These are phyloP conservation scores for Thymus mandschuricus DNA, from an alignment of 257 asterid genomes.

Conservation along the genomic window DNA sequence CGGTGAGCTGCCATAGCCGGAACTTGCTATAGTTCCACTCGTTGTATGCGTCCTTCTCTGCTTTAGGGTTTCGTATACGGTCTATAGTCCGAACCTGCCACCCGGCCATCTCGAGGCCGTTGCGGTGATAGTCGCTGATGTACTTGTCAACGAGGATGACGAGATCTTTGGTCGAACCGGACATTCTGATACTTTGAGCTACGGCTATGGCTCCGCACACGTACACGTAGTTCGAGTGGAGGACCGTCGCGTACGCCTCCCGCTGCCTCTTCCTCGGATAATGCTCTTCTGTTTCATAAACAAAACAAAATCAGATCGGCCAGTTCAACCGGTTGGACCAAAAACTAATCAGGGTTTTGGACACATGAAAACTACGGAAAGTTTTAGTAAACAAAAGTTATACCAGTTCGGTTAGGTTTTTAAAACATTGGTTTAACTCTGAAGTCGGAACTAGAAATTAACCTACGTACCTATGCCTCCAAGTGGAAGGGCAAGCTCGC, in stretches of 20 bases:
- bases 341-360: too few relatives aligned
- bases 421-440: too few relatives aligned
- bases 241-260: background rate
- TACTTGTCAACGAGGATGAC: background rate
- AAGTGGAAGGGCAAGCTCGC: background rate
- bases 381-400: too few relatives aligned
- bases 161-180: background rate
- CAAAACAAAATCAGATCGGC: too few relatives aligned
- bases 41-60: background rate
- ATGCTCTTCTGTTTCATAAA: background rate
- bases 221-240: background rate
- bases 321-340: too few relatives aligned
- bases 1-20: constrained; percentile 86
- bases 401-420: too few relatives aligned
- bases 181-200: background rate
- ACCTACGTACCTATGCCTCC: background rate
- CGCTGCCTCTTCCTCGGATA: background rate
- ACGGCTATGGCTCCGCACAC: background rate
- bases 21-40: constrained; percentile 60
- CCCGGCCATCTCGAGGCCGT: background rate
- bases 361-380: too few relatives aligned
- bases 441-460: too few relatives aligned
- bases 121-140: background rate
- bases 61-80: background rate
- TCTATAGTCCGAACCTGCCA: background rate